A percentile compares a stretch with the other conserved stretches of the same genome.
Conservation (phyloP, 2,329 filamentous ascomycete genomes). For the Oidium heveae region DNA sequence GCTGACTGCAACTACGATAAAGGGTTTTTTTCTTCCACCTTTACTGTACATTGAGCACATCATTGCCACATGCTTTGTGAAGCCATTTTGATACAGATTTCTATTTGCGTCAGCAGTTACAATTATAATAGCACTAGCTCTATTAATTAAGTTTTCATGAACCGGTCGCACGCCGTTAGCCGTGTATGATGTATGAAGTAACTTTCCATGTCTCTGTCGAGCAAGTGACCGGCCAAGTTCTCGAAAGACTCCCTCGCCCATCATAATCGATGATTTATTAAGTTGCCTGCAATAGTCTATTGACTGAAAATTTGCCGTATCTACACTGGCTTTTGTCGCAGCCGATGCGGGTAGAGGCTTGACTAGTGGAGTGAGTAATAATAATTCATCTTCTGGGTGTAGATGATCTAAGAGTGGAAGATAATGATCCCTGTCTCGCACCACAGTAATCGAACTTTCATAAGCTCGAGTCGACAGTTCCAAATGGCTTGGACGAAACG, state of each 20-base stretch:
- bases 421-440: constrained; percentile 66
- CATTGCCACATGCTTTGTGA: constrained; percentile 89
- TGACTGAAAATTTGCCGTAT: constrained; percentile 20
- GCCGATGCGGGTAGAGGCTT: constrained; percentile 82
- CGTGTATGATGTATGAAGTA: constrained; percentile 86
- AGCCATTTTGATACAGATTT: constrained; percentile 80
- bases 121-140: constrained; percentile 69
- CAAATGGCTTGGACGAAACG: constrained; percentile 61
- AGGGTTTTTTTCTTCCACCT: constrained; percentile 59
- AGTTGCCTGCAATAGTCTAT: constrained; percentile 26
- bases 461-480: constrained; percentile 66
- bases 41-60: constrained; percentile 68
- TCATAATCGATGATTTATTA: constrained; percentile 47
- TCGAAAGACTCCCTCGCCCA: constrained; percentile 75
- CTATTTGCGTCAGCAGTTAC: constrained; percentile 84
- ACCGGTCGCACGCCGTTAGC: constrained; percentile 79
- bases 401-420: constrained; percentile 63
- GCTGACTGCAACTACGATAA: constrained; percentile 79
- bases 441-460: constrained; percentile 77
- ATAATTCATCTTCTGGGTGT: constrained; percentile 65
- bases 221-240: constrained; percentile 76
- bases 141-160: constrained; percentile 76
- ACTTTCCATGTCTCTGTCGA: constrained; percentile 58
- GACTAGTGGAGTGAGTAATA: constrained; percentile 68
- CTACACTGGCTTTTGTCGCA: constrained; percentile 44